Percentiles rank a stretch among this genome's conserved stretches.
These are phyloP conservation scores for Xylaria venustula DNA, from an alignment of 495 filamentous ascomycete species.

Conservation along the genomic window DNA sequence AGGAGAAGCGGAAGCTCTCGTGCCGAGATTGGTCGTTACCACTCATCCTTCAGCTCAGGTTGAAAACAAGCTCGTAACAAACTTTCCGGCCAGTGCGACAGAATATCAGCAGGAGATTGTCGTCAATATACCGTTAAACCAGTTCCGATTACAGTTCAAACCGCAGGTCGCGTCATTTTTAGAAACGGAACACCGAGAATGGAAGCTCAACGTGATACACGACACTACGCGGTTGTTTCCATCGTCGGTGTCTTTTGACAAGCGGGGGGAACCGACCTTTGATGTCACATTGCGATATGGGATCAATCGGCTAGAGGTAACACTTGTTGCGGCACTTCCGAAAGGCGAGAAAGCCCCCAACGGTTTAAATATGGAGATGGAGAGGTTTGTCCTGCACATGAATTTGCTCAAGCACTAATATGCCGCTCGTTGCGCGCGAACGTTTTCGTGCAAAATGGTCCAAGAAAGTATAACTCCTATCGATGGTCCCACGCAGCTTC, in stretches of 20 bases:
- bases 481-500: too few species aligned
- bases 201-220: constrained; percentile 62
- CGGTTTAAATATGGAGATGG: constrained; percentile 63
- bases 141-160: constrained; percentile 64
- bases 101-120: constrained; percentile 67
- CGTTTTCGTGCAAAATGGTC: not conserved
- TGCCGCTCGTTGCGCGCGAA: not conserved
- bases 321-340: constrained; percentile 61
- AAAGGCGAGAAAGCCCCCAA: constrained; percentile 53
- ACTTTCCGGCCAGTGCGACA: constrained; percentile 59
- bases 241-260: constrained; percentile 18
- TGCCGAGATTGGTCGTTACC: constrained; percentile 62
- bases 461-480: not conserved
- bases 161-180: constrained; percentile 55
- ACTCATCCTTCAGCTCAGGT: constrained; percentile 63
- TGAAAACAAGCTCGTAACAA: constrained; percentile 50
- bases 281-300: constrained; percentile 61
- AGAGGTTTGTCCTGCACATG: constrained; percentile 63
- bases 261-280: constrained; percentile 50
- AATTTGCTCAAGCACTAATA: constrained; percentile 42
- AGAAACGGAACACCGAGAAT: constrained; percentile 55
- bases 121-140: constrained; percentile 59
- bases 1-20: constrained; percentile 55
- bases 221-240: constrained; percentile 44
- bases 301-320: constrained; percentile 64